Percentiles rank a stretch among this genome's conserved stretches.
Conservation (phyloP, 352 stramenopile genomes). For the Globisporangium uncinulatum region DNA sequence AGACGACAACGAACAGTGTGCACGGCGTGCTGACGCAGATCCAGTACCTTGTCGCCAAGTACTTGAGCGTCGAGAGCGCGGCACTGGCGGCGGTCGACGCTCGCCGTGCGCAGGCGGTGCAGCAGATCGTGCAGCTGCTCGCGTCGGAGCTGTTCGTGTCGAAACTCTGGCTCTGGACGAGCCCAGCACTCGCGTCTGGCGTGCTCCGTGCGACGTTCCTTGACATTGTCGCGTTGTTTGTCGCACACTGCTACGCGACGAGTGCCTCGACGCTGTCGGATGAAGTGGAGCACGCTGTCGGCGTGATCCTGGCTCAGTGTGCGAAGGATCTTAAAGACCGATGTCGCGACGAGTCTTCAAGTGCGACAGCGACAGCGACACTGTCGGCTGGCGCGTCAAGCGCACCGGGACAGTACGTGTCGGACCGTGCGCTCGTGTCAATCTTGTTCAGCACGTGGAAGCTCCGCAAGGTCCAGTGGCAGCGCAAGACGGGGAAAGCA, state of each 20-base stretch:
- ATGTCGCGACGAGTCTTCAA: conserved; percentile 3
- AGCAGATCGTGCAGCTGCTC: conserved; percentile 26
- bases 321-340: conserved; percentile 24
- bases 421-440: conserved; percentile 41
- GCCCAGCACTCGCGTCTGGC: conserved; percentile 20
- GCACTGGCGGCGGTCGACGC: conserved; percentile 4
- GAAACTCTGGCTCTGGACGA: conserved; percentile 45
- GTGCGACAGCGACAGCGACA: background rate
- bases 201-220: conserved; percentile 46
- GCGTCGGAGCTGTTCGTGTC: conserved; percentile 28
- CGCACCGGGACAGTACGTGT: conserved; percentile 31
- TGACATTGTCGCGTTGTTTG: conserved; percentile 39
- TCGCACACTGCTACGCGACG: conserved; percentile 23
- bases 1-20: conserved; percentile 56
- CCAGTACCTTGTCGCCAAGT: conserved; percentile 40
- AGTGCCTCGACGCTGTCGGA: conserved; percentile 11
- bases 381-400: background rate
- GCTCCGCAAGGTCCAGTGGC: conserved; percentile 9
- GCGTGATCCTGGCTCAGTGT: conserved; percentile 21
- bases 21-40: conserved; percentile 64
- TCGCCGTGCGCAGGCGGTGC: conserved; percentile 4
- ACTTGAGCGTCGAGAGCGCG: conserved; percentile 12
- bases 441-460: conserved; percentile 31
- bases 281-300: conserved; percentile 10
- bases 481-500: conserved; percentile 4